These are phyloP conservation scores for Fusarium acutatum DNA, from an alignment of 2,329 filamentous ascomycete genomes.

Conservation along the genomic window DNA sequence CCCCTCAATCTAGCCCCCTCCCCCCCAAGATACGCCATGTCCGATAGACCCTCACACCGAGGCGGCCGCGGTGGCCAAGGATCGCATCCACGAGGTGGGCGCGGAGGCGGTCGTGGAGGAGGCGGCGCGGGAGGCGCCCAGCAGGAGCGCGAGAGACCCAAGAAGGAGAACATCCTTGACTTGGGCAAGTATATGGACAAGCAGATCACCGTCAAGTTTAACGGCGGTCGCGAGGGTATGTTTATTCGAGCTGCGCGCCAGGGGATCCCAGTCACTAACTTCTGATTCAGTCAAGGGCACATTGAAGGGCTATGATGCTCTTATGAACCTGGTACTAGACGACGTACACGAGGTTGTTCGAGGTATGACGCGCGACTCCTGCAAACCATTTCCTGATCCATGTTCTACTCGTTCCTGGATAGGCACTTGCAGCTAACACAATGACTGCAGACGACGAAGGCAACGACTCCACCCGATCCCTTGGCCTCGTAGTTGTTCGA, in stretches of 20 bases:
- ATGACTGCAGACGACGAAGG: slow-evolving; percentile 81
- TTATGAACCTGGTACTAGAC: slow-evolving; percentile 98
- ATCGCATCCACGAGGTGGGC: slow-evolving; percentile 53
- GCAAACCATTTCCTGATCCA: not conserved
- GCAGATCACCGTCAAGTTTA: slow-evolving; percentile 94
- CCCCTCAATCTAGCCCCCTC: too few relatives aligned
- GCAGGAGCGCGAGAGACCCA: slow-evolving; percentile 75
- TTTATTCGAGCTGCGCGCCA: not conserved
- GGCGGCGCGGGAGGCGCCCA: slow-evolving; percentile 54
- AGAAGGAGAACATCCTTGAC: slow-evolving; percentile 99
- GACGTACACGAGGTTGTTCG: slow-evolving; percentile 90
- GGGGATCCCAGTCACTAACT: slow-evolving; percentile 7
- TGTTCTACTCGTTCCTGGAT: not conserved
- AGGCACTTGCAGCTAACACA: not conserved
- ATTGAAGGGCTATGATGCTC: slow-evolving; percentile 93
- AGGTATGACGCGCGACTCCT: slow-evolving; percentile 63
- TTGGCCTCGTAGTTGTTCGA: slow-evolving; percentile 88
- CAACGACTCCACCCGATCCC: slow-evolving; percentile 80
- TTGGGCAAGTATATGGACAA: slow-evolving; percentile 97
- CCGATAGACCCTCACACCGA: slow-evolving; percentile 60
- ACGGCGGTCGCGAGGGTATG: slow-evolving; percentile 87
- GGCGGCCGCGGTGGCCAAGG: slow-evolving; percentile 55
- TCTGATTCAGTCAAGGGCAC: slow-evolving; percentile 76
- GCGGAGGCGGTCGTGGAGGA: slow-evolving; percentile 57
- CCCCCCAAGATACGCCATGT: slow-evolving; percentile 53